Base-by-base conservation (phyloP, 192 early-diverging fungal species). In the Coemansia umbellata region DNA sequence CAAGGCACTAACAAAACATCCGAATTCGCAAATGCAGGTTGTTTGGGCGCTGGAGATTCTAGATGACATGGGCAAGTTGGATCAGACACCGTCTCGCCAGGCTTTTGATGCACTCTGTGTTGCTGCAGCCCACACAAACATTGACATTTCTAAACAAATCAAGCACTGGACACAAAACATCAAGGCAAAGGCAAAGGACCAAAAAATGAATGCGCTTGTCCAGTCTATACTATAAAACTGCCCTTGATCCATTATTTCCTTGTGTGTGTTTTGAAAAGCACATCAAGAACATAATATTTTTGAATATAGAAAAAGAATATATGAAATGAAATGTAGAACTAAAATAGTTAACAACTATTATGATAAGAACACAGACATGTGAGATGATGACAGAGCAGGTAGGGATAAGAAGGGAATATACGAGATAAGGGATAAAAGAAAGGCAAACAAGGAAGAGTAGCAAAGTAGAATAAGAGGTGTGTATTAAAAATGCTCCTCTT, bases 211-310 rank as follows among this genome's bases (percentile, higher is more conserved):
- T 21, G 39, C 42, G 10, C 69, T 76, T 61, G 73, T 62, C 11
- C 56, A 58, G 31, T 58, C 60, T 6, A 31, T 74, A 30, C 44
- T 65, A 10, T 72, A 52, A 37, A n/a, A n/a, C n/a, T n/a, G n/a
- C n/a, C n/a, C n/a, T n/a, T n/a, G n/a, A n/a, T n/a, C n/a, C n/a
- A n/a, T n/a, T n/a, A n/a, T n/a, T n/a, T n/a, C n/a, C n/a, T n/a
- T n/a, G n/a, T n/a, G n/a, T n/a, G n/a, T n/a, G n/a, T n/a, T n/a
- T n/a, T n/a, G n/a, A n/a, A n/a, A n/a, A n/a, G n/a, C n/a, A n/a
- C n/a, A n/a, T n/a, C n/a, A n/a, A n/a, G n/a, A n/a, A n/a, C n/a
- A n/a, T n/a, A n/a, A n/a, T n/a, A n/a, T n/a, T n/a, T n/a, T n/a
- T n/a, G n/a, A n/a, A n/a, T n/a, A n/a, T n/a, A n/a, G n/a, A n/a